Evolutionary conservation across 768 basidiomycete species (phyloP).

Genomic region (Russula brevipes): DNA sequence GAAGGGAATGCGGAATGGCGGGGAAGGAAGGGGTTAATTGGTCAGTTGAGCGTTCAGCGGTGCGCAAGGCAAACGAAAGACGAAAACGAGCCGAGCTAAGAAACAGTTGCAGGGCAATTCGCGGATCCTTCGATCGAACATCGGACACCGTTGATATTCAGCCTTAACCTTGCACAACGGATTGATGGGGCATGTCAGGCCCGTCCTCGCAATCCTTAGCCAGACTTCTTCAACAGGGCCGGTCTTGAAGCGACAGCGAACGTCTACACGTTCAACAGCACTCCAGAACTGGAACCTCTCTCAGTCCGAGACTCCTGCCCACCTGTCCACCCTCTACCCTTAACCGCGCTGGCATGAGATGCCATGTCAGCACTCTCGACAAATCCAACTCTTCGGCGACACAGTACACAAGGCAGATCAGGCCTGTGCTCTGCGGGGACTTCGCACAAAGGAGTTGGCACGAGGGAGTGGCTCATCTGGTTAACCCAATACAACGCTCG

Average conservation of each 20-base stretch:
- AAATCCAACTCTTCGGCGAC: neutral
- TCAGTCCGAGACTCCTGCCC: constrained; percentile 20
- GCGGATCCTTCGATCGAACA: constrained; percentile 18
- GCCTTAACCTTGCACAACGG: constrained; percentile 18
- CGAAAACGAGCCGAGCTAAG: constrained; percentile 25
- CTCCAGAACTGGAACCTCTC: constrained; percentile 23
- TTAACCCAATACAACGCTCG: constrained; percentile 8
- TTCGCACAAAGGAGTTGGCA: constrained; percentile 13
- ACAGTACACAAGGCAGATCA: constrained; percentile 20
- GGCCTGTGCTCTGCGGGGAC: constrained; percentile 13
- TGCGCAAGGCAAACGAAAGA: constrained; percentile 31
- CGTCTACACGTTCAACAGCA: constrained; percentile 21
- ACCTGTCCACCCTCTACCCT: constrained; percentile 18
- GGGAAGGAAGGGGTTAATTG: constrained; percentile 37
- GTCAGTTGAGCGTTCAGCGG: constrained; percentile 36
- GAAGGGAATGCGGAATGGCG: constrained; percentile 22
- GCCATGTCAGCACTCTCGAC: constrained; percentile 7
- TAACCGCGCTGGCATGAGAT: constrained; percentile 11
- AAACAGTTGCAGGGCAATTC: constrained; percentile 22
- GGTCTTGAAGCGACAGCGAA: constrained; percentile 24
- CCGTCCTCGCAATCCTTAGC: constrained; percentile 17
- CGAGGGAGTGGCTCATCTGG: constrained; percentile 2
- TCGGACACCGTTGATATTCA: constrained; percentile 20
- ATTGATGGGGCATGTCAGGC: constrained; percentile 10
- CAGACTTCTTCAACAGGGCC: constrained; percentile 25